Conservation (phyloP, 495 filamentous ascomycete species). For the Penicillium tannophilum region DNA sequence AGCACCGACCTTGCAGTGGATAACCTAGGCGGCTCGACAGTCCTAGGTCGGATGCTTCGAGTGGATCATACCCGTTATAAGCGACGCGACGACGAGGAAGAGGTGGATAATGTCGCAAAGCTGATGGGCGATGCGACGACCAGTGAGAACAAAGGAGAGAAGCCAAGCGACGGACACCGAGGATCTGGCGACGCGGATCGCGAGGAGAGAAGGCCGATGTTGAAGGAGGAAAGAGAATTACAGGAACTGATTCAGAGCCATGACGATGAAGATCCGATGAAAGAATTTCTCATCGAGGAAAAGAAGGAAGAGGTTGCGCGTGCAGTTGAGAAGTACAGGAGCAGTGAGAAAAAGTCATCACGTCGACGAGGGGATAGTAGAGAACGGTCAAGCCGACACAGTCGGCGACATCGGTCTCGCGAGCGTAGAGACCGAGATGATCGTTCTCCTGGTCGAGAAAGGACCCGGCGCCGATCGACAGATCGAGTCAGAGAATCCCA, state of each 20-base stretch:
- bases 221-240: slow-evolving; percentile 77
- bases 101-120: slow-evolving; percentile 56
- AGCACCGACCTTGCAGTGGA: slow-evolving; percentile 95
- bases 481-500: slow-evolving; percentile 30
- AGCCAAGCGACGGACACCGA: slow-evolving; percentile 36
- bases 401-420: slow-evolving; percentile 55
- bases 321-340: slow-evolving; percentile 61
- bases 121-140: slow-evolving; percentile 37
- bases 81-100: slow-evolving; percentile 80
- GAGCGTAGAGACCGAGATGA: slow-evolving; percentile 40
- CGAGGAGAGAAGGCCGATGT: slow-evolving; percentile 44
- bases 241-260: slow-evolving; percentile 73
- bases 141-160: slow-evolving; percentile 33
- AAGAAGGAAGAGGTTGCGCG: slow-evolving; percentile 84
- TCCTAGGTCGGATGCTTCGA: slow-evolving; percentile 77
- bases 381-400: slow-evolving; percentile 52
- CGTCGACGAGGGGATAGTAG: slow-evolving; percentile 39
- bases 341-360: slow-evolving; percentile 41
- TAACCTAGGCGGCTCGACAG: slow-evolving; percentile 83
- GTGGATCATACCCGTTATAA: slow-evolving; percentile 96
- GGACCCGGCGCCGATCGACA: slow-evolving; percentile 29
- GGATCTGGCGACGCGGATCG: slow-evolving; percentile 31
- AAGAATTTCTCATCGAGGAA: slow-evolving; percentile 80
- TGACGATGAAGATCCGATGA: slow-evolving; percentile 98
- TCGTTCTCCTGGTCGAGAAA: slow-evolving; percentile 34